Conservation (phyloP, 2,329 filamentous ascomycete species). For the Gremmenia infestans region DNA sequence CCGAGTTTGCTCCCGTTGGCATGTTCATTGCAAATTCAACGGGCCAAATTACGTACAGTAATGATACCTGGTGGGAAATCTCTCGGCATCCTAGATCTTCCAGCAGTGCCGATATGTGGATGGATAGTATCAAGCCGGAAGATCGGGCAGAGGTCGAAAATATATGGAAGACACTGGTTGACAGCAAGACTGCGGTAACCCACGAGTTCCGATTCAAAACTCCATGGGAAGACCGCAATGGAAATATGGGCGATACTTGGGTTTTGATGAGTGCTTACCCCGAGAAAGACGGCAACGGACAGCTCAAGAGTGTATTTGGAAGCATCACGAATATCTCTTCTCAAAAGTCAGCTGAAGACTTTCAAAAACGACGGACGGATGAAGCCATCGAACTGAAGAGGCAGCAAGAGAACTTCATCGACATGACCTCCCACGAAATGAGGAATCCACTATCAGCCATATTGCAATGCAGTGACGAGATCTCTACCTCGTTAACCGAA, state of each 20-base stretch:
- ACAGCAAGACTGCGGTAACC: conserved; percentile 58
- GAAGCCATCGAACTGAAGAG: conserved; percentile 78
- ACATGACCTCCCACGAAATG: conserved; percentile 50
- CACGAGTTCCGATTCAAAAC: conserved; percentile 73
- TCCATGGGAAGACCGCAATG: conserved; percentile 55
- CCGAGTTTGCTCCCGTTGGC: conserved; percentile 76
- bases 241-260: conserved; percentile 64
- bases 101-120: conserved; percentile 61
- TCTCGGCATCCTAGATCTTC: conserved; percentile 59
- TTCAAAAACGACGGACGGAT: conserved; percentile 71
- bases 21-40: conserved; percentile 75
- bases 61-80: conserved; percentile 70
- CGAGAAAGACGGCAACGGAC: conserved; percentile 58
- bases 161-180: conserved; percentile 59
- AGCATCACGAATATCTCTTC: conserved; percentile 81
- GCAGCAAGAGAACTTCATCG: conserved; percentile 67
- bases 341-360: conserved; percentile 78
- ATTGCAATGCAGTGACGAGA: conserved; percentile 68
- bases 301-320: conserved; percentile 70
- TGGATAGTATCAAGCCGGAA: conserved; percentile 64
- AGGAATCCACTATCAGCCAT: no score
- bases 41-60: conserved; percentile 72
- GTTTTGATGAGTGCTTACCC: conserved; percentile 73
- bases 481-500: conserved; percentile 41
- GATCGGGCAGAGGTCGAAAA: conserved; percentile 54